These are phyloP conservation scores for Aspergillus leporis DNA, from an alignment of 495 filamentous ascomycete species.

Conservation along the genomic window DNA sequence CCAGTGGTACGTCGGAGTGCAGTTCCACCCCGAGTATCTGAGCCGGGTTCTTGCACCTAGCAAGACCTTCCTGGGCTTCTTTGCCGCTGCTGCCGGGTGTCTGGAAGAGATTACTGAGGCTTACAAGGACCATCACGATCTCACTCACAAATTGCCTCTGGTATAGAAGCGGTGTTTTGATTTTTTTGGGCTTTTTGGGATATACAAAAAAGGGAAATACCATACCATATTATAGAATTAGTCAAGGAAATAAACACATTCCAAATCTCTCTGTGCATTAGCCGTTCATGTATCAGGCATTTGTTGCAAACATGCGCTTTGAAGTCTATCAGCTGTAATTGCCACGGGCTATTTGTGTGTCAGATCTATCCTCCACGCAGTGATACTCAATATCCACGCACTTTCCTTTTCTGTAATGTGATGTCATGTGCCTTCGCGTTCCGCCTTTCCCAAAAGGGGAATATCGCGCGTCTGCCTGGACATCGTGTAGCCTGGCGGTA, in stretches of 20 bases:
- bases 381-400: background rate
- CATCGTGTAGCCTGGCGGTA: constrained; percentile 9
- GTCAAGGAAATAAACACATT: background rate
- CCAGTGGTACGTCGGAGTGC: constrained; percentile 87
- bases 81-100: constrained; percentile 71
- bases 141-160: constrained; percentile 7
- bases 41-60: constrained; percentile 71
- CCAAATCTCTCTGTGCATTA: background rate
- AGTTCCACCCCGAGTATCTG: constrained; percentile 87
- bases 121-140: constrained; percentile 14
- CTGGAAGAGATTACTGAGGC: constrained; percentile 49
- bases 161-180: constrained; percentile 1
- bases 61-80: constrained; percentile 81
- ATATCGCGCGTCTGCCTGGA: constrained; percentile 51
- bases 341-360: background rate
- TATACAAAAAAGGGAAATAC: background rate
- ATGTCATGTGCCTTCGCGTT: constrained; percentile 49
- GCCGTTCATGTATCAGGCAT: background rate
- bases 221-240: constrained; percentile 3
- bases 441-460: constrained; percentile 37
- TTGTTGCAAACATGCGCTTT: background rate
- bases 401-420: constrained; percentile 21
- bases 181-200: background rate
- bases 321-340: background rate
- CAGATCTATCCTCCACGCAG: background rate